phyloP scores from a whole-genome alignment of 208 protist species.

The Leishmania martiniquensis region DNA sequence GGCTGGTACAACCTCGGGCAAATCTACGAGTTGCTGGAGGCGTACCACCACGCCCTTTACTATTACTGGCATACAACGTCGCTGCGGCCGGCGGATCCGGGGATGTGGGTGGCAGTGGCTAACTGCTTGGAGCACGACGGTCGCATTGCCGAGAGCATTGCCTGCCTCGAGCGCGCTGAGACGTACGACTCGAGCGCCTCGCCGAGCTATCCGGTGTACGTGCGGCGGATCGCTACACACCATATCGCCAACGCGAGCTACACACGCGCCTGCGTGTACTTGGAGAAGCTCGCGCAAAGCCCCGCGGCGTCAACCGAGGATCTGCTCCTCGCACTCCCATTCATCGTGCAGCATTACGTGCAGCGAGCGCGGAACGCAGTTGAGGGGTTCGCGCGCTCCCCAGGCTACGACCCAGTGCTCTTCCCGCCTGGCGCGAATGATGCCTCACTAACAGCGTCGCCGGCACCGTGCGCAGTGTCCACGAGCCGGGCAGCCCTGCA shows the following conservation, averaged over 20 bases:
- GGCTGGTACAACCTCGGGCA: conserved; percentile 98
- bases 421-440: conserved; percentile 13
- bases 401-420: conserved; percentile 49
- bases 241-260: conserved; percentile 63
- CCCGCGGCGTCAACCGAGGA: conserved; percentile 49
- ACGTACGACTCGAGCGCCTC: conserved; percentile 48
- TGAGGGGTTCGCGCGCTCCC: conserved; percentile 48
- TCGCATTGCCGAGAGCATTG: conserved; percentile 62
- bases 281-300: conserved; percentile 63
- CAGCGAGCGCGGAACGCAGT: conserved; percentile 53
- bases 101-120: conserved; percentile 93
- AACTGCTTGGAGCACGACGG: conserved; percentile 84
- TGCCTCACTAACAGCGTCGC: background rate
- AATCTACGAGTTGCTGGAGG: conserved; percentile 96
- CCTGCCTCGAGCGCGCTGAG: conserved; percentile 81
- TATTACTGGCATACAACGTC: conserved; percentile 96
- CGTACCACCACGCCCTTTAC: conserved; percentile 95
- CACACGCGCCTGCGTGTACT: conserved; percentile 60
- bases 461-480: conserved; percentile 1
- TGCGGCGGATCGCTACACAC: conserved; percentile 62
- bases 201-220: conserved; percentile 66
- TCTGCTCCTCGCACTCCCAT: conserved; percentile 61
- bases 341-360: conserved; percentile 68
- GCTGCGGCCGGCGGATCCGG: conserved; percentile 94
- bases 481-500: conserved; percentile 9